Evolutionary conservation across 805 yeast genomes (phyloP), one percentile per base, ranked within the genome.

Genomic region (Saturnispora zaruensis): DNA sequence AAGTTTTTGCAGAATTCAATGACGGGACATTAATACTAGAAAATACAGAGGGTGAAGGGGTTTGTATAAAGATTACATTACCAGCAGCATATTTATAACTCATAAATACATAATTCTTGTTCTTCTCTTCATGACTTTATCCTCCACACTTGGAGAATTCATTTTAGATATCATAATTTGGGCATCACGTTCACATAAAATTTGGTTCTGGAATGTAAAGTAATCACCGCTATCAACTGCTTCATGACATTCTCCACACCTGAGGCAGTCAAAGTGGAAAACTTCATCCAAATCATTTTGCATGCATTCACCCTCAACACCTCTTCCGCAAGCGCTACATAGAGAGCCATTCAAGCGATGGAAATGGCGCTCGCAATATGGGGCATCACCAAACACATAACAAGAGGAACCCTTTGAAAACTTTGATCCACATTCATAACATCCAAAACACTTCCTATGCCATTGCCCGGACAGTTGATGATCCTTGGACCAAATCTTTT

Each of bases 291-390:
- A 65, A 59, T 83, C 89, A 58, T 81, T 84, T 59, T 87, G 96
- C 40, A 91, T 74, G 65, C 98, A 91, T 62, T 79, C 80, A 4
- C 98, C 98, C 63, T 91, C 96, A 44, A 93, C 87, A 28, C 95
- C 96, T 4, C 59, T 57, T 11, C 75, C 71, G 65, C 99, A 91
- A 14, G 73, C 66, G 44, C 71, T 71, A 66, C 99, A 91, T 2
- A 84, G 63, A 0, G 95, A 83, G 45, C 81, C 78, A 63, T 91
- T 93, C 48, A 77, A 71, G 49, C 71, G 69, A 65, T 93, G 98
- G 67, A 79, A 78, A 59, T 91, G 95, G 33, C 67, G 65, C 54
- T 79, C 78, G 70, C 99, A 93, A 66, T 81, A 88, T 13, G 98
- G 96, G 52, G 70, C 60, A 66, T 91, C 95, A 30, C 81, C 72